These are phyloP conservation scores for Jacaranda copaia DNA, from an alignment of 257 asterid genomes.

Conservation along the genomic window DNA sequence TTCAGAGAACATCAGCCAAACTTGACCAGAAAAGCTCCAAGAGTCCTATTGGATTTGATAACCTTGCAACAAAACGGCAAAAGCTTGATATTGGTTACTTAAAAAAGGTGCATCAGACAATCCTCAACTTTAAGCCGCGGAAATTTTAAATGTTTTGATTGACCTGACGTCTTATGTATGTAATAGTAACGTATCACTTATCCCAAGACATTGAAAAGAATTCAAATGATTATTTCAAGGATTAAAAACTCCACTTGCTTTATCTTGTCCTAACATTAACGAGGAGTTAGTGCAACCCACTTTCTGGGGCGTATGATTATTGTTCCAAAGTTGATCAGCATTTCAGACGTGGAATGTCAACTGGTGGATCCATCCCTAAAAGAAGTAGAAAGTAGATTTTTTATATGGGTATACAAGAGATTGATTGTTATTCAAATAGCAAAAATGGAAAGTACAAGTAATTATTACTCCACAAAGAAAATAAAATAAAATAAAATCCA, in stretches of 20 bases:
- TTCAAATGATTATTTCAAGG: neutral
- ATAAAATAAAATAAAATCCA: too few species aligned
- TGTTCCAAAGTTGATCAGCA: too few species aligned
- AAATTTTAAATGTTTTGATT: constrained; percentile 10
- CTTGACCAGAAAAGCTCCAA: constrained; percentile 39
- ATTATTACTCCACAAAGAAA: too few species aligned
- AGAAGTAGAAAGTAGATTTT: too few species aligned
- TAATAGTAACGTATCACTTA: neutral
- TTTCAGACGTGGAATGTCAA: too few species aligned
- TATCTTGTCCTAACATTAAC: neutral
- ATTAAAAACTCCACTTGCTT: neutral
- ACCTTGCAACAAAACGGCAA: constrained; percentile 73
- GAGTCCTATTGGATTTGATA: constrained; percentile 42
- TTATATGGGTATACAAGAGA: too few species aligned
- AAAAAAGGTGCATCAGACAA: constrained; percentile 54
- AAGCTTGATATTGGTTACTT: constrained; percentile 86
- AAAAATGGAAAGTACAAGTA: too few species aligned
- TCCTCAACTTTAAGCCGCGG: neutral
- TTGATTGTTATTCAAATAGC: too few species aligned
- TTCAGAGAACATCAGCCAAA: constrained; percentile 42
- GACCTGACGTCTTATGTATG: neutral
- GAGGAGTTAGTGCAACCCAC: neutral
- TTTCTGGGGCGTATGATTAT: too few species aligned
- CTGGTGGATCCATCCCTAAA: too few species aligned
- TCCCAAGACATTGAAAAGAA: neutral